Evolutionary conservation across 176 grass and related monocot species (phyloP).

Genomic region (Guadua angustifolia): DNA sequence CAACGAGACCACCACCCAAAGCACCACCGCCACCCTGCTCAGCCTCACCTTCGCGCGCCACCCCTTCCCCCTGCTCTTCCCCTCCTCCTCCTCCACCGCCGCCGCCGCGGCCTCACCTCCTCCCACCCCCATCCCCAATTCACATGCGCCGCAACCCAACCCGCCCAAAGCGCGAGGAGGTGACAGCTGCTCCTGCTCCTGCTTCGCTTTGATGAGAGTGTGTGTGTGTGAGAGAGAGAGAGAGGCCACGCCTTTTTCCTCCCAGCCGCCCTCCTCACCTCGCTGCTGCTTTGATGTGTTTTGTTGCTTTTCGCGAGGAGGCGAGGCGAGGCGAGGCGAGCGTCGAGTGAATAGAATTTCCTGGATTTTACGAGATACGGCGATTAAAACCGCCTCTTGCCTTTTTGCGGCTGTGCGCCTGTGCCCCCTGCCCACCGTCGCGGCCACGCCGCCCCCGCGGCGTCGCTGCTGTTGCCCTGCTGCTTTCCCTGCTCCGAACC

Average conservation of each 20-base stretch:
- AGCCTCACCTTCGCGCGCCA: constrained; percentile 45
- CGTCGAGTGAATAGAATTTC: constrained; percentile 70
- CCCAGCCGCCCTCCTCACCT: background rate
- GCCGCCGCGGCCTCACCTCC: background rate
- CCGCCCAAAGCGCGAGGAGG: background rate
- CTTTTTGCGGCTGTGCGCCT: constrained; percentile 18
- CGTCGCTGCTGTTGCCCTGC: constrained; percentile 34
- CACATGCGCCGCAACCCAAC: constrained; percentile 37
- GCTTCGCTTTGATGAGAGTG: background rate
- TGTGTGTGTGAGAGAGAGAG: constrained; percentile 3
- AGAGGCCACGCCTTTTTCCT: background rate
- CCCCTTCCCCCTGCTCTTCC: background rate
- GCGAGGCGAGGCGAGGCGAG: constrained; percentile 30
- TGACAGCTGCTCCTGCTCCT: constrained; percentile 1
- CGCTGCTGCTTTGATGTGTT: constrained; percentile 13
- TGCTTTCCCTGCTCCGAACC: constrained; percentile 48
- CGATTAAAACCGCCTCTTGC: constrained; percentile 45
- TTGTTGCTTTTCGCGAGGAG: constrained; percentile 41
- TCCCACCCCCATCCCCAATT: constrained; percentile 36
- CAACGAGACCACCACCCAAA: constrained; percentile 49
- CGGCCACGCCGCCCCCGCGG: background rate
- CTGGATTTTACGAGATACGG: constrained; percentile 81
- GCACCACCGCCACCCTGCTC: constrained; percentile 36
- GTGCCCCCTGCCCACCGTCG: background rate
- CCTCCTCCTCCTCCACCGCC: constrained; percentile 35